Base-by-base conservation (phyloP, 2,329 filamentous ascomycete species). In the Aspergillus sp. region DNA sequence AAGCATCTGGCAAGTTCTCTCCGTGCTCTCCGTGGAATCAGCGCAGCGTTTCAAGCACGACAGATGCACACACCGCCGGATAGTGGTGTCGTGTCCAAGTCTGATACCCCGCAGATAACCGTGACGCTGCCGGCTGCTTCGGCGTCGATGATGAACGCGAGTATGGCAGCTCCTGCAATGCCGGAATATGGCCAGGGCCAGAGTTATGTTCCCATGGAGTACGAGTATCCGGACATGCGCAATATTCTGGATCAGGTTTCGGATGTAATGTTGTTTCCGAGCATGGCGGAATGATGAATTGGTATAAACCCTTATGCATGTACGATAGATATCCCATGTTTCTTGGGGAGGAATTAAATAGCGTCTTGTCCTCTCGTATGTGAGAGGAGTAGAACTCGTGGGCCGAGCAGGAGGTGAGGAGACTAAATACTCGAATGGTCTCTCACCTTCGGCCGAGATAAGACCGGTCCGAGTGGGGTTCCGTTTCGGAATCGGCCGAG, bases 191-290 rank as follows among this genome's bases (percentile, higher is more conserved):
- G 27, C 44, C 38, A 35, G 9, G 10, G 10, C 25, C 25, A 30
- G 10, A 30, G 10, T 12, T 30, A 30, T 30, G 22, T 25, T 30
- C 27, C 32, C 3, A 32, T 43, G 9, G 44, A 50, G 7, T 39
- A 51, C n/a, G 58, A 62, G 25, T 58, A 61, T 19, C 50, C 53
- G 43, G 54, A 57, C 39, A 63, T 66, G 53, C 59, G 55, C 39
- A 58, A 61, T 41, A 67, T 67, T 39, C 49, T 67, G 7, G 63
- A 59, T 44, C 59, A 56, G 17, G 64, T 67, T 9, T 65, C 64
- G 27, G 61, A 66, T 38, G 64, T 66, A 30, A 67, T 67, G 64
- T 49, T 65, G 27, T 67, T 67, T 46, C 64, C 64, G 12, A 65
- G 49, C 23, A 62, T 65, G 59, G 55, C 35, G 35, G 35, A 19